A percentile compares a stretch with the other conserved stretches of the same genome.
phyloP scores from a whole-genome alignment of 2,329 filamentous ascomycete genomes.

The Botryosphaeria agaves region DNA sequence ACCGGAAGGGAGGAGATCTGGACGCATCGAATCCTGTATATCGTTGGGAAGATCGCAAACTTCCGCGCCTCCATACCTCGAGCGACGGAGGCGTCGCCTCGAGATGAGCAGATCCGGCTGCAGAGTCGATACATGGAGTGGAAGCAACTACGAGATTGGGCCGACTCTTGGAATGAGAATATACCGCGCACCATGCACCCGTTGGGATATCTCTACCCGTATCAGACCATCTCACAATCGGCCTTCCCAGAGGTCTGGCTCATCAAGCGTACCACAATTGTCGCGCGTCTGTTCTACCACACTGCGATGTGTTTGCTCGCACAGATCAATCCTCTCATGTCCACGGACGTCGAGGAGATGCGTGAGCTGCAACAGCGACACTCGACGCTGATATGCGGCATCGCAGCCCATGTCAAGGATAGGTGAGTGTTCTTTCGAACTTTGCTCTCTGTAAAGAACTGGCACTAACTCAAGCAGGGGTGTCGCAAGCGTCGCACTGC shows the following conservation, averaged over 20 bases:
- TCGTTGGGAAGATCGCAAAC: constrained; percentile 73
- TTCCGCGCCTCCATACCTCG: constrained; percentile 56
- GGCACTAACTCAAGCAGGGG: constrained; percentile 26
- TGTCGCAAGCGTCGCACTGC: constrained; percentile 61
- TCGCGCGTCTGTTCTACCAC: constrained; percentile 78
- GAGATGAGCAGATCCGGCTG: constrained; percentile 45
- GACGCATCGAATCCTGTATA: constrained; percentile 79
- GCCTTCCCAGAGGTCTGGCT: constrained; percentile 81
- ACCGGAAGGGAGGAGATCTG: constrained; percentile 61
- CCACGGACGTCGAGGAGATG: constrained; percentile 48
- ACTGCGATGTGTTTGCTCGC: constrained; percentile 67
- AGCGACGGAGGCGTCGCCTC: constrained; percentile 39
- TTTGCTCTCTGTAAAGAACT: not conserved
- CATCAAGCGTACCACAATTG: constrained; percentile 63
- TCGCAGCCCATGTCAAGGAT: constrained; percentile 72
- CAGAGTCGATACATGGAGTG: constrained; percentile 58
- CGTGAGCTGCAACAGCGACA: constrained; percentile 53
- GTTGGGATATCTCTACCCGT: constrained; percentile 56
- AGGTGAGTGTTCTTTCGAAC: constrained; percentile 24
- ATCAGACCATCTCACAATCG: constrained; percentile 50
- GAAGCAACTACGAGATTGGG: constrained; percentile 62
- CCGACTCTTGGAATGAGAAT: constrained; percentile 62
- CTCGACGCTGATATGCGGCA: constrained; percentile 74
- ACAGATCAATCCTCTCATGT: constrained; percentile 57
- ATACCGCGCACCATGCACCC: constrained; percentile 79